Base-by-base conservation (phyloP, 1,284 basidiomycete species). In the Pyrrhoderma lamaoense region DNA sequence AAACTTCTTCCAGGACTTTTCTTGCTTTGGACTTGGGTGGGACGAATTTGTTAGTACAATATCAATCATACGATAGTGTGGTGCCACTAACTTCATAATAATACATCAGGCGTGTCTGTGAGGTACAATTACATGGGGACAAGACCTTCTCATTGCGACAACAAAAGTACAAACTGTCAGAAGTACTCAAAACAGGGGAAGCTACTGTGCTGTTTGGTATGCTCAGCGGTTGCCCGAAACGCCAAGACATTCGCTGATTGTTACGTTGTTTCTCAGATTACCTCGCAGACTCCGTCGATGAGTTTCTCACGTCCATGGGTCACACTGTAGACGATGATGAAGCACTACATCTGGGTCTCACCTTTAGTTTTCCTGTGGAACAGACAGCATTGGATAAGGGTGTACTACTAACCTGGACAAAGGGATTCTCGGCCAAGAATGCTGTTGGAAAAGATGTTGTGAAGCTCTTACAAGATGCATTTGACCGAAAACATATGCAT, bases 291-390 rank as follows among this genome's bases (percentile, higher is more conserved):
- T 94, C 90, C 5, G 93, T 99, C 27, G 92, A 95, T 64, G 82
- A 86, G 8, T 99, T 99, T 72, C 73, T 99, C 53, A 94, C 82
- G n/a, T 80, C 57, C 45, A 37, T 52, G 51, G 62, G 59, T 18
- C 48, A 60, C 23, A 56, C 64, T 34, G 56, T 67, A 14, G 54
- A 38, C 36, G 49, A 63, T 11, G 68, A 71, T 27, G 72, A 72
- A 61, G 72, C 82, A 53, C 60, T 98, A 55, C 84, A 89, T 56
- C 80, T 97, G 3, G 93, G 93, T 4, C 77, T 97, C 50, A 97
- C 93, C 0, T 99, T 99, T 68, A 93, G 89, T 43, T 97, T 97
- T 73, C 96, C 95, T 2, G 96, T 98, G 43, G 92, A 97, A 63
- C 96, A 99, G 65, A 93, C 91, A 0, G 93, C 95, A 1, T 76